Percentiles rank a stretch among this genome's conserved stretches.
These are phyloP conservation scores for Rhinocladiella similis DNA, from an alignment of 2,329 filamentous ascomycete species.

Conservation along the genomic window DNA sequence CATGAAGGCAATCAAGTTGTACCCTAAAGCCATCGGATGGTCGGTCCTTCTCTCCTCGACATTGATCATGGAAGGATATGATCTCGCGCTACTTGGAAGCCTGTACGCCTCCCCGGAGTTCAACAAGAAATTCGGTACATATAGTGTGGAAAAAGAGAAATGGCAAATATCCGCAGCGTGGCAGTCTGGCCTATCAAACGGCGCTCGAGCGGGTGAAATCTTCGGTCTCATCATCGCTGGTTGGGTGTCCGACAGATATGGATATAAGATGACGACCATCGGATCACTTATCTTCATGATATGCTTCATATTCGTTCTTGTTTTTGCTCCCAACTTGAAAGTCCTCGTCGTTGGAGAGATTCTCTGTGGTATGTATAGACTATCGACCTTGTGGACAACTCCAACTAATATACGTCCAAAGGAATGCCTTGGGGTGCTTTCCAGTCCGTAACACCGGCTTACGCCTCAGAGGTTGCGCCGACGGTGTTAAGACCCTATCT, in stretches of 20 bases:
- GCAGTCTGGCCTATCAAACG: conserved; percentile 34
- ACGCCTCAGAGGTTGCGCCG: conserved; percentile 35
- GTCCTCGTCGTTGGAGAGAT: conserved; percentile 49
- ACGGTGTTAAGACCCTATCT: conserved; percentile 34
- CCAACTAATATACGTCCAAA: conserved; percentile 30
- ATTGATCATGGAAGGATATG: conserved; percentile 78
- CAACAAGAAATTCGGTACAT: conserved; percentile 40
- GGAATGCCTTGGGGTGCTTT: conserved; percentile 47
- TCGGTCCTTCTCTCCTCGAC: conserved; percentile 81
- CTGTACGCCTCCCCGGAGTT: conserved; percentile 59
- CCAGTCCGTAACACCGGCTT: conserved; percentile 40
- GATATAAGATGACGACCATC: conserved; percentile 49
- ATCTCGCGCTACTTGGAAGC: conserved; percentile 64
- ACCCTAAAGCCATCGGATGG: conserved; percentile 84
- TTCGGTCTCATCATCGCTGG: conserved; percentile 34
- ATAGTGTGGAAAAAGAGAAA: conserved; percentile 7
- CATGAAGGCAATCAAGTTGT: conserved; percentile 73
- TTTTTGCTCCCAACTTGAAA: conserved; percentile 49
- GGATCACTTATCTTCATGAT: conserved; percentile 41
- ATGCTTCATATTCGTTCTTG: conserved; percentile 51
- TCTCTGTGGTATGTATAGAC: conserved; percentile 34
- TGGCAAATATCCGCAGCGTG: conserved; percentile 30
- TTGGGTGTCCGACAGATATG: conserved; percentile 33
- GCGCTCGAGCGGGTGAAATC: conserved; percentile 30
- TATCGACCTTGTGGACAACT: conserved; percentile 29